These are phyloP conservation scores for Cytospora paraplurivora DNA, from an alignment of 2,329 filamentous ascomycete genomes.

Conservation along the genomic window DNA sequence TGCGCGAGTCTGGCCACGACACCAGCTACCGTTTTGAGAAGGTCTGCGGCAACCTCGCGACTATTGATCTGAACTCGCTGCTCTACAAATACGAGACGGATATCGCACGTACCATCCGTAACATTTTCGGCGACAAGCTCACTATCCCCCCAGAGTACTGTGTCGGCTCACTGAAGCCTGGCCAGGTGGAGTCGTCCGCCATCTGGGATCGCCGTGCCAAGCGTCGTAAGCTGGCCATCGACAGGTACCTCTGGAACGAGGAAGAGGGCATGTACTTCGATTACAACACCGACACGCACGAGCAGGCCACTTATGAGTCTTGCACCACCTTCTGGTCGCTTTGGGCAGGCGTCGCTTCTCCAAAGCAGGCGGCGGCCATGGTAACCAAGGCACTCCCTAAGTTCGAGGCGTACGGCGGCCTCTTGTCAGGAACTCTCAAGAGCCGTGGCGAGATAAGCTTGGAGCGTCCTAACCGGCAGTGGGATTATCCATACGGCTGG, in stretches of 20 bases:
- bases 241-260: slow-evolving; percentile 94
- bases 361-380: slow-evolving; percentile 81
- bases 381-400: slow-evolving; percentile 80
- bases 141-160: slow-evolving; percentile 83
- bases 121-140: slow-evolving; percentile 79
- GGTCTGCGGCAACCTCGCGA: slow-evolving; percentile 84
- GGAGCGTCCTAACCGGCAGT: slow-evolving; percentile 89
- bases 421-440: slow-evolving; percentile 86
- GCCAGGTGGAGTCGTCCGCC: slow-evolving; percentile 78
- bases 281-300: slow-evolving; percentile 82
- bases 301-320: slow-evolving; percentile 83
- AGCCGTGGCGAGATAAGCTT: slow-evolving; percentile 80
- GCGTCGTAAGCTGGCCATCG: slow-evolving; percentile 79
- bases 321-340: slow-evolving; percentile 97
- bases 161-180: slow-evolving; percentile 64
- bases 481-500: slow-evolving; percentile 99
- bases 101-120: slow-evolving; percentile 83
- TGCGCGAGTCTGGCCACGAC: slow-evolving; percentile 95
- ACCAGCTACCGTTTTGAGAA: slow-evolving; percentile 92
- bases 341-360: slow-evolving; percentile 88
- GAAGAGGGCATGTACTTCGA: slow-evolving; percentile 96
- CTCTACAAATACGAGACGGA: slow-evolving; percentile 97
- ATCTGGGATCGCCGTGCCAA: slow-evolving; percentile 89
- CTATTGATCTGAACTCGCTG: slow-evolving; percentile 90
- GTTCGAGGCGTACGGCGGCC: slow-evolving; percentile 84